Base-by-base conservation (phyloP, 2,329 filamentous ascomycete genomes). In the Colletotrichum brevisporum region DNA sequence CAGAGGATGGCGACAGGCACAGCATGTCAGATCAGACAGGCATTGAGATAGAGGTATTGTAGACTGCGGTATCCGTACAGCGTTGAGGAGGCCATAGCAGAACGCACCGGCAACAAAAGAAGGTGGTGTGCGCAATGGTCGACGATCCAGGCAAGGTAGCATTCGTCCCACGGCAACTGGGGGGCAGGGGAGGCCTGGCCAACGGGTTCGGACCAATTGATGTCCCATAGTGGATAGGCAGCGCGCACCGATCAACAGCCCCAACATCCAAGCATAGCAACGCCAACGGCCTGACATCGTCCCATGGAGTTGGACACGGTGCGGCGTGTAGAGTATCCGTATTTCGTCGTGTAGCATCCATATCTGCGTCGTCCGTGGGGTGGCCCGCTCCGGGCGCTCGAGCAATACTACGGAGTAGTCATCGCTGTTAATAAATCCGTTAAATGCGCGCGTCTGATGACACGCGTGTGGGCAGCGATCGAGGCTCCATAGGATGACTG, bases 171-270 rank as follows among this genome's bases (percentile, higher is more conserved):
- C 41, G 48, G 31, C 48, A 59, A 21, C 54, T 54, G 53, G 31
- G 57, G 60, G 54, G 39, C 50, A 59, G 54, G 61, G 66, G 39
- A n/a, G 62, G 43, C 48, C 48, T 43, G 39, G 61, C 13, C 50
- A 52, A 41, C 50, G 41, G 31, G 36, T 66, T 56, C 55, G 63
- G 54, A 43, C 62, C 66, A 69, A 66, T 69, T 43, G 48, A 68
- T 58, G 21, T 31, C 27, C 62, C 36, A 26, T 52, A 8, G 48
- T 51, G 50, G 55, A 18, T 16, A 13, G 21, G 16, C n/a, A n/a
- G 39, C 43, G 54, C 43, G 39, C 24, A 55, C 41, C 18, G 66
- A 66, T 66, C 62, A 56, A 45, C 54, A 59, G 48, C 53, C 53
- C 65, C 24, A 65, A 45, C 31, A 45, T 52, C 36, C 48, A 64